A percentile compares a stretch with the other conserved stretches of the same genome.
Conservation (phyloP, 2,329 filamentous ascomycete species). For the Exophiala mesophila region DNA sequence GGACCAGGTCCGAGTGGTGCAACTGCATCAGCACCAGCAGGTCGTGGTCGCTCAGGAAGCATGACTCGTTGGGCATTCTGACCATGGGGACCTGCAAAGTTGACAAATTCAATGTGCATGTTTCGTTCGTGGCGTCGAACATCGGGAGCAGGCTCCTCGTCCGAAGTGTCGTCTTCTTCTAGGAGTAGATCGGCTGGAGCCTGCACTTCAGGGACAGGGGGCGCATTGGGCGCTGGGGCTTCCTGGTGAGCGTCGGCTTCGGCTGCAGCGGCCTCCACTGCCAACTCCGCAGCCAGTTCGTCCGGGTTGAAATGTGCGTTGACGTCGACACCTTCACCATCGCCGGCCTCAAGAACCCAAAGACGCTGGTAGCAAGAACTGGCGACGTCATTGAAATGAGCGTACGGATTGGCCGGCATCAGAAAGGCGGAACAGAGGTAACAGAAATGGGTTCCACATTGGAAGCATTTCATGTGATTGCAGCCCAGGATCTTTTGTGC, state of each 20-base stretch:
- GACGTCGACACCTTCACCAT: slow-evolving; percentile 45
- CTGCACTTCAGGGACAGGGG: neutral
- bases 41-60: slow-evolving; percentile 16
- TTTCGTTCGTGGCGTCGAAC: slow-evolving; percentile 28
- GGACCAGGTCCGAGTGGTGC: neutral
- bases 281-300: slow-evolving; percentile 28
- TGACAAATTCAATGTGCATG: slow-evolving; percentile 29
- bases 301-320: slow-evolving; percentile 16
- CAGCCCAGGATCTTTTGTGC: slow-evolving; percentile 90
- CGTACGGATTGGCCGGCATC: slow-evolving; percentile 72
- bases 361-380: slow-evolving; percentile 76
- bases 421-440: slow-evolving; percentile 91
- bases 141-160: slow-evolving; percentile 35
- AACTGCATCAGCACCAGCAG: neutral
- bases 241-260: too few species aligned
- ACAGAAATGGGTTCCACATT: slow-evolving; percentile 89
- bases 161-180: slow-evolving; percentile 30
- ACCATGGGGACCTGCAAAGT: slow-evolving; percentile 23
- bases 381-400: slow-evolving; percentile 72
- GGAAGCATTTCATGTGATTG: slow-evolving; percentile 93
- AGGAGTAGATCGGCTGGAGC: neutral
- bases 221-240: too few species aligned
- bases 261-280: slow-evolving; percentile 29
- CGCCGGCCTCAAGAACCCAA: slow-evolving; percentile 84
- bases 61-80: slow-evolving; percentile 18